These are phyloP conservation scores for Cutaneotrichosporon dermatis DNA, from an alignment of 1,284 basidiomycete genomes.

Conservation along the genomic window DNA sequence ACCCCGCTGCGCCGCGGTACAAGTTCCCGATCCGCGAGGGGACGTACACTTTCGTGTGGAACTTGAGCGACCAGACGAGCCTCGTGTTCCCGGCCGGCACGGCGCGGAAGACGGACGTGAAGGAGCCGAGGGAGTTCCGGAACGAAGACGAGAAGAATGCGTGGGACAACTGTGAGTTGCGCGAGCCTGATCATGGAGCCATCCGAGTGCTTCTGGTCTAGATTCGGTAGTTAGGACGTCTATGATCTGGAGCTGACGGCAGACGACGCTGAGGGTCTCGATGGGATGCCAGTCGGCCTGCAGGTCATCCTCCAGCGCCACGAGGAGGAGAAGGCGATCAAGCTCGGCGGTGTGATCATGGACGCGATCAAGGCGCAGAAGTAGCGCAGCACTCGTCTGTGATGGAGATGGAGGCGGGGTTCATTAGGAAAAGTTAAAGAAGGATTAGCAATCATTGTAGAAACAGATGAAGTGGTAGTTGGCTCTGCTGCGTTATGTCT, in stretches of 20 bases:
- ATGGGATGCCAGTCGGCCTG: constrained; percentile 59
- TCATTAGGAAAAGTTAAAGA: too few relatives aligned
- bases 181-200: too few relatives aligned
- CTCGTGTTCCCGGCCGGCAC: constrained; percentile 60
- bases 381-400: not conserved
- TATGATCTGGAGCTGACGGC: not conserved
- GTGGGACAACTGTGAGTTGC: constrained; percentile 46
- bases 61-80: constrained; percentile 57
- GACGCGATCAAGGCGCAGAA: not conserved
- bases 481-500: too few relatives aligned
- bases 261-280: constrained; percentile 58
- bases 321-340: constrained; percentile 11
- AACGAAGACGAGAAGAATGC: constrained; percentile 52
- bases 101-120: constrained; percentile 41
- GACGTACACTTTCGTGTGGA: constrained; percentile 18
- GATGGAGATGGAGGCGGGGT: too few relatives aligned
- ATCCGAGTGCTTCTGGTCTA: too few relatives aligned
- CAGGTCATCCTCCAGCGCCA: constrained; percentile 62
- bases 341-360: constrained; percentile 4
- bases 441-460: too few relatives aligned
- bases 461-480: too few relatives aligned
- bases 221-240: too few relatives aligned
- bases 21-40: constrained; percentile 9
- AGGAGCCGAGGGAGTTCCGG: constrained; percentile 32
- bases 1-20: constrained; percentile 10